Percentiles rank a stretch among this genome's conserved stretches.
Evolutionary conservation across 169 alveolate species (phyloP).

Genomic region (Cryptosporidium sp.): DNA sequence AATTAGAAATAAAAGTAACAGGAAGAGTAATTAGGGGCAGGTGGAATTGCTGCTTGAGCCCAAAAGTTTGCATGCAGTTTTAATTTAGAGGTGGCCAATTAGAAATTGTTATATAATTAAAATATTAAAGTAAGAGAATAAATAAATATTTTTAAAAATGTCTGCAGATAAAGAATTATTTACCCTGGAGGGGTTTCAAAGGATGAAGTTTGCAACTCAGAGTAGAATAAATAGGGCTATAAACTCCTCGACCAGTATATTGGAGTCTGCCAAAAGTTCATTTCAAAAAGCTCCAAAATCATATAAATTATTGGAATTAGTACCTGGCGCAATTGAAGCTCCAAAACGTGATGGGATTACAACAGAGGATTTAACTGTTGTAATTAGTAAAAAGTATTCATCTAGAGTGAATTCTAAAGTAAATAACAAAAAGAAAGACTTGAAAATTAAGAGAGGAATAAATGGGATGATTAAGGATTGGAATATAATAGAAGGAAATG

Average conservation of each 20-base stretch:
- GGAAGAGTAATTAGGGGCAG: not conserved
- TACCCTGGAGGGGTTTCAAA: slow-evolving; percentile 30
- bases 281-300: slow-evolving; percentile 25
- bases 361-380: slow-evolving; percentile 12
- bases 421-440: slow-evolving; percentile 18
- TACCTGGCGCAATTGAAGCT: slow-evolving; percentile 66
- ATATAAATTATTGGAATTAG: slow-evolving; percentile 12
- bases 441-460: slow-evolving; percentile 45
- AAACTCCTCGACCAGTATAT: slow-evolving; percentile 42
- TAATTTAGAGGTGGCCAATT: not conserved
- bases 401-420: slow-evolving; percentile 6
- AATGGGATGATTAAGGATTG: slow-evolving; percentile 43
- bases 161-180: slow-evolving; percentile 3
- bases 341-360: slow-evolving; percentile 13
- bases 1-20: not conserved
- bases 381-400: slow-evolving; percentile 50
- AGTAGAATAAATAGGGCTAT: slow-evolving; percentile 50
- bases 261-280: slow-evolving; percentile 48
- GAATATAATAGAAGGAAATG: slow-evolving; percentile 31
- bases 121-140: too few relatives aligned
- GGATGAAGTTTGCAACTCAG: not conserved
- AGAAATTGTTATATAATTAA: not conserved
- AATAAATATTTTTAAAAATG: not conserved
- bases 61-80: not conserved
- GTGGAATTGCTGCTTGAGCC: not conserved